Evolutionary conservation across 495 filamentous ascomycete genomes (phyloP).

Genomic region (Tuber borchii): DNA sequence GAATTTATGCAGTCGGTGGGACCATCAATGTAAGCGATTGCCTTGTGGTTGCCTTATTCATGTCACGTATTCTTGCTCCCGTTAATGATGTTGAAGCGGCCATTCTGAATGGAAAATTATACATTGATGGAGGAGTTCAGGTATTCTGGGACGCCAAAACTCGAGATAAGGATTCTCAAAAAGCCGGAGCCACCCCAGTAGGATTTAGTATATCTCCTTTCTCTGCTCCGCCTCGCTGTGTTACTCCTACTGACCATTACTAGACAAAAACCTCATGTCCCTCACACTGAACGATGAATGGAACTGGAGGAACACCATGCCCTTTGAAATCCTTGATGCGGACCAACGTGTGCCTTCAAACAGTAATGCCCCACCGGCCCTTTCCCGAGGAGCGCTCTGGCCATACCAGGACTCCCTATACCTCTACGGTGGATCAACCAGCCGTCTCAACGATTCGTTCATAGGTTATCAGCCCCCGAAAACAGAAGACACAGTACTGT

Average conservation of each 20-base stretch:
- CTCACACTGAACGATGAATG: conserved; percentile 19
- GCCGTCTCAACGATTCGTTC: conserved; percentile 16
- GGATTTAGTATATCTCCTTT: conserved; percentile 20
- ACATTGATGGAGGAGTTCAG: conserved; percentile 25
- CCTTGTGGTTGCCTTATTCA: neutral
- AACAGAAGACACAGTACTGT: conserved; percentile 18
- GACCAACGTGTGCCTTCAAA: conserved; percentile 6
- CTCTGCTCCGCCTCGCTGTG: neutral
- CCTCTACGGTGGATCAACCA: conserved; percentile 21
- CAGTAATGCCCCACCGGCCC: conserved; percentile 7
- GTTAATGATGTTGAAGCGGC: conserved; percentile 25
- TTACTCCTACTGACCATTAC: neutral
- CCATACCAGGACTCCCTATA: conserved; percentile 21
- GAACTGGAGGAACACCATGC: conserved; percentile 18
- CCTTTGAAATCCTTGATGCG: neutral
- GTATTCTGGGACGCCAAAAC: conserved; percentile 14
- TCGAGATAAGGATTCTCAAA: conserved; percentile 5
- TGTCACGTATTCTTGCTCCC: neutral
- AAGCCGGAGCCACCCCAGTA: conserved; percentile 16
- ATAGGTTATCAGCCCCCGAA: conserved; percentile 13
- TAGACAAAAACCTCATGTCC: conserved; percentile 28
- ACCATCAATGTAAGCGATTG: conserved; percentile 30
- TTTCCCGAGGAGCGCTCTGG: conserved; percentile 26
- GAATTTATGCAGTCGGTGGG: conserved; percentile 28
- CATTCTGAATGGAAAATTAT: conserved; percentile 17